These are phyloP conservation scores for Pseudozyma sp. DNA, from an alignment of 1,284 basidiomycete species.

Conservation along the genomic window DNA sequence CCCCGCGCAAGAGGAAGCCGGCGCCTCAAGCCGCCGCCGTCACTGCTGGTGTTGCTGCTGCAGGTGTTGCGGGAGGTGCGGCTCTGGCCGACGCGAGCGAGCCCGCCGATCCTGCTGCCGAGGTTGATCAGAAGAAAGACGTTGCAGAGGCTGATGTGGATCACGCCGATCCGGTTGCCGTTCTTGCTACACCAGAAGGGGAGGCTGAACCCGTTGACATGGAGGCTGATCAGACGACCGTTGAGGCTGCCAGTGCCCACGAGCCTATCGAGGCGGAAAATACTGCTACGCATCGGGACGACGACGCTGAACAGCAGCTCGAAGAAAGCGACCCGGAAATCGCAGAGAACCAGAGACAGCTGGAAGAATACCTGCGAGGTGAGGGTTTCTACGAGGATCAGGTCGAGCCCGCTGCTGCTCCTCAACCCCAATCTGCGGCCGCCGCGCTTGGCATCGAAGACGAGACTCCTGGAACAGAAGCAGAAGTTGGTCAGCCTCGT, in stretches of 20 bases:
- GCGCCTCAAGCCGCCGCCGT: slow-evolving; percentile 21
- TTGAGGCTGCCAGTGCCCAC: not conserved
- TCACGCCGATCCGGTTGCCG: not conserved
- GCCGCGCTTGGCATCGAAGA: slow-evolving; percentile 1
- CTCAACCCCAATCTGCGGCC: slow-evolving; percentile 1
- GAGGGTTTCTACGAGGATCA: slow-evolving; percentile 47
- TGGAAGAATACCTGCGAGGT: slow-evolving; percentile 53
- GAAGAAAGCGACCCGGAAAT: slow-evolving; percentile 43
- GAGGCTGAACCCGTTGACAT: not conserved
- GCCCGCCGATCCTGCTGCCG: not conserved
- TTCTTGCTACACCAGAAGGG: slow-evolving; percentile 1
- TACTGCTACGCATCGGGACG: not conserved
- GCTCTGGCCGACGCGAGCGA: slow-evolving; percentile 13
- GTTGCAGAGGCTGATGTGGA: not conserved
- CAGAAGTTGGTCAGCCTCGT: not conserved
- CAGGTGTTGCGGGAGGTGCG: slow-evolving; percentile 3
- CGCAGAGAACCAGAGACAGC: slow-evolving; percentile 44
- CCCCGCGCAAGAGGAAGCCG: slow-evolving; percentile 52
- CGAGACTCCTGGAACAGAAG: slow-evolving; percentile 1
- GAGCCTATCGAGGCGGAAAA: not conserved
- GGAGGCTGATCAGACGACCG: not conserved
- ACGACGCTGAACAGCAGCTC: slow-evolving; percentile 9
- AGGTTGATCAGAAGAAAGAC: not conserved
- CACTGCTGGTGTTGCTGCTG: slow-evolving; percentile 12
- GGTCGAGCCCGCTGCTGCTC: slow-evolving; percentile 4